These are phyloP conservation scores for Acarospora socialis DNA, from an alignment of 2,329 filamentous ascomycete species.

Conservation along the genomic window DNA sequence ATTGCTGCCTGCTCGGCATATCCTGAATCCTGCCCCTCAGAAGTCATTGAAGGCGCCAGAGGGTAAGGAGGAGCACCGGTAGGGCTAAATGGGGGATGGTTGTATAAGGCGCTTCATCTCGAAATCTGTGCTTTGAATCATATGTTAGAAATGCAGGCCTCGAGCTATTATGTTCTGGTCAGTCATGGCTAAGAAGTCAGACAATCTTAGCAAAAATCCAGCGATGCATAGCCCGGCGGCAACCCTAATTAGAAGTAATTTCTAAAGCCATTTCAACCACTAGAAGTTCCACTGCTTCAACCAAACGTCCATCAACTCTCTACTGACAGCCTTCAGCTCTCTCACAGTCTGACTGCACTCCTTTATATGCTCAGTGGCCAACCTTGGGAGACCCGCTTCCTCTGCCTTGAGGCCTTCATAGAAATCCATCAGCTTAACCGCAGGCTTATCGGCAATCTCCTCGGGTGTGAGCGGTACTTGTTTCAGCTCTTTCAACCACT, in stretches of 20 bases:
- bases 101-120: too few relatives aligned
- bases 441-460: conserved; percentile 32
- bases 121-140: too few relatives aligned
- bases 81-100: too few relatives aligned
- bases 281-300: too few relatives aligned
- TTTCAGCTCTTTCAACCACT: too few relatives aligned
- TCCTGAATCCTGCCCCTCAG: conserved; percentile 52
- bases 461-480: conserved; percentile 24
- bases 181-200: too few relatives aligned
- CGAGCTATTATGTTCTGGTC: too few relatives aligned
- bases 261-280: conserved; percentile 11
- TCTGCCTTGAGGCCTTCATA: conserved; percentile 26
- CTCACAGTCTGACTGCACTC: conserved; percentile 30
- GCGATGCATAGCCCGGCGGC: too few relatives aligned
- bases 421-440: conserved; percentile 38
- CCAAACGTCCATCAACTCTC: conserved; percentile 33
- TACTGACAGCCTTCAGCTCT: conserved; percentile 27
- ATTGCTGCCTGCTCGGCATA: conserved; percentile 58
- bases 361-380: conserved; percentile 29
- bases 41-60: conserved; percentile 29
- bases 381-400: conserved; percentile 18
- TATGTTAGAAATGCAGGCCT: too few relatives aligned
- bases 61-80: conserved; percentile 13
- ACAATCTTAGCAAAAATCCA: too few relatives aligned
- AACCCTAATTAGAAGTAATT: conserved; percentile 15